These are phyloP conservation scores for Pichia terricola DNA, from an alignment of 1,139 yeast species.

Conservation along the genomic window DNA sequence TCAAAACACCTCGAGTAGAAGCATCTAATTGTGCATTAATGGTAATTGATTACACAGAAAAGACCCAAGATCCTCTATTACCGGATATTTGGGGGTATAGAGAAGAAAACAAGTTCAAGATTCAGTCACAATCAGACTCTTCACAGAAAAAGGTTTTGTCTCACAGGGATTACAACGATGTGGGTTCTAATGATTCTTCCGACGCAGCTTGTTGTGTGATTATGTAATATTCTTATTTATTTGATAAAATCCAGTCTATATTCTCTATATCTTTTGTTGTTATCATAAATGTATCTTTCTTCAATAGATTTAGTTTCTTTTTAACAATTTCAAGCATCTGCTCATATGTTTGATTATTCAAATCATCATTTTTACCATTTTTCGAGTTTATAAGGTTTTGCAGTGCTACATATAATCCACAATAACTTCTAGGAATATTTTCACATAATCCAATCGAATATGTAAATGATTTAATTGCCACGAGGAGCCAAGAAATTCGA, in stretches of 20 bases:
- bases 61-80: constrained; percentile 38
- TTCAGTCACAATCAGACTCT: too few relatives aligned
- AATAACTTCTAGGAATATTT: constrained; percentile 63
- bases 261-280: too few relatives aligned
- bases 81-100: constrained; percentile 36
- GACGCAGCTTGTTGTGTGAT: constrained; percentile 32
- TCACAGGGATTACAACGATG: too few relatives aligned
- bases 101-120: constrained; percentile 26
- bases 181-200: too few relatives aligned
- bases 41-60: constrained; percentile 35
- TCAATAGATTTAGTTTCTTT: constrained; percentile 2
- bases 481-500: constrained; percentile 1
- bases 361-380: constrained; percentile 9
- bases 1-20: constrained; percentile 51
- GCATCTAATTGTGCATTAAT: constrained; percentile 57
- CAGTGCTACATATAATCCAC: constrained; percentile 42
- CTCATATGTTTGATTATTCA: background rate
- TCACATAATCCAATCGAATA: constrained; percentile 72
- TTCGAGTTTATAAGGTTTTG: too few relatives aligned
- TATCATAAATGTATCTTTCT: constrained; percentile 5
- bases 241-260: too few relatives aligned
- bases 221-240: constrained; percentile 16
- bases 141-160: too few relatives aligned
- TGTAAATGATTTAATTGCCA: constrained; percentile 22
- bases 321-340: constrained; percentile 11